Evolutionary conservation across 805 yeast species (phyloP), one percentile per base, ranked within the genome.

Genomic region (Candida adriatica): DNA sequence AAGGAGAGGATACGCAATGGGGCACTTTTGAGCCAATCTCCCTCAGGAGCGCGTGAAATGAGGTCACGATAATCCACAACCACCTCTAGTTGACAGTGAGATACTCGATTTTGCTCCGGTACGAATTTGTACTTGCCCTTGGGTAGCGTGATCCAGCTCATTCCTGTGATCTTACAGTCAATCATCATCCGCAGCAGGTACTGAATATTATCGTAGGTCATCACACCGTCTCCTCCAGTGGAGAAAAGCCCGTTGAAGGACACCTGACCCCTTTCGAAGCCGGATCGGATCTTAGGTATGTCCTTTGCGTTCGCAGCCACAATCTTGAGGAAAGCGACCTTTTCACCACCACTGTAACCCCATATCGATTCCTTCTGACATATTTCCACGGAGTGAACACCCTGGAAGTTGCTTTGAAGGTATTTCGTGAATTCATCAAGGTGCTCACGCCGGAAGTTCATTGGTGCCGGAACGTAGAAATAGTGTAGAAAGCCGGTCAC

Each of bases 111-210:
- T 3, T 45, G 39, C 2, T 53, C 42, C 4, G 62, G 55, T 3
- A 75, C 66, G 41, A 76, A 29, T 1, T 51, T 46, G 55, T 88
- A 94, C 43, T 72, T 79, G 0, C 76, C 75, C 35, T 66, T 72
- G 0, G 97, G 96, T 16, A 90, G 66, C 0, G 95, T 82, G 17
- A 94, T 68, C 99, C 99, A 92, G 16, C 94, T 82, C 98, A 92
- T 92, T 24, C 99, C 94, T 1, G 90, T 81, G 39, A 90, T 85
- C 30, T 79, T 75, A 57, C 94, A 79, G 59, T 92, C 99, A 26
- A 92, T 75, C 92, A 92, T 86, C 58, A 88, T 64, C 46, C 98
- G 68, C 37, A 94, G 58, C 21, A 86, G 63, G 53, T 81, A 94
- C 34, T 87, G 85, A 39, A 92, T 78, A 53, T 92, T 92, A 58